These are phyloP conservation scores for Eutypella sp. DNA, from an alignment of 2,329 filamentous ascomycete genomes.

Conservation along the genomic window DNA sequence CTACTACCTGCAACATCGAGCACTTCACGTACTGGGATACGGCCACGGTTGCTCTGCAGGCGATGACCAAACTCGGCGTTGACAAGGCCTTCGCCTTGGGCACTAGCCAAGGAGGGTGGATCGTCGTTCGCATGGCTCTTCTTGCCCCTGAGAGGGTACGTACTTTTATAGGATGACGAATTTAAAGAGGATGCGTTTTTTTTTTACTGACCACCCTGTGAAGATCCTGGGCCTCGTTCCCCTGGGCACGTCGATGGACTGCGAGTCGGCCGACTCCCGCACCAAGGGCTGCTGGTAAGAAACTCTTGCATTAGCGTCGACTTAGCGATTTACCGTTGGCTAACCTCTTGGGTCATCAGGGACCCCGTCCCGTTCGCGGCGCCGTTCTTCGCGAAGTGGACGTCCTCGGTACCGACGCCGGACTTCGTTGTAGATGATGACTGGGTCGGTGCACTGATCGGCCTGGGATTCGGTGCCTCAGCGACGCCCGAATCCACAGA, in stretches of 20 bases:
- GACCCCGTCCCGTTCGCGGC: constrained; percentile 37
- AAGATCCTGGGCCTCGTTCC: constrained; percentile 44
- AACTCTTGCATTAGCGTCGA: background rate
- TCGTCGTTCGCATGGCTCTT: constrained; percentile 45
- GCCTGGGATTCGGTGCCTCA: constrained; percentile 41
- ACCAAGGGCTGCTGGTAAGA: constrained; percentile 39
- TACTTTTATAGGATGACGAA: too few species aligned
- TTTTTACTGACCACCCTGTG: background rate
- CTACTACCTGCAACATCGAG: constrained; percentile 36
- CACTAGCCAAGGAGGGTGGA: constrained; percentile 49
- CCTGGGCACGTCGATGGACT: constrained; percentile 49
- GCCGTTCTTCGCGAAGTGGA: constrained; percentile 40
- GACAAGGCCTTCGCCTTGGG: constrained; percentile 45
- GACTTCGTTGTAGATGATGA: constrained; percentile 44
- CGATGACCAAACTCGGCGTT: constrained; percentile 46
- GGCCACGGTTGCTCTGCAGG: constrained; percentile 50
- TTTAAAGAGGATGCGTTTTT: background rate
- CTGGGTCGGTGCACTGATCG: constrained; percentile 40
- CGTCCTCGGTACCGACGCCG: constrained; percentile 31
- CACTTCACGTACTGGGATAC: constrained; percentile 54
- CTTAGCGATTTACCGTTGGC: background rate
- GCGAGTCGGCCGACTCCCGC: constrained; percentile 42
- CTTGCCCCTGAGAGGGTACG: constrained; percentile 42
- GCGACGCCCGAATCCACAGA: constrained; percentile 30
- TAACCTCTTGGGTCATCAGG: constrained; percentile 17